Evolutionary conservation across 2,329 filamentous ascomycete genomes (phyloP).

Genomic region (Penicillium polonicum): DNA sequence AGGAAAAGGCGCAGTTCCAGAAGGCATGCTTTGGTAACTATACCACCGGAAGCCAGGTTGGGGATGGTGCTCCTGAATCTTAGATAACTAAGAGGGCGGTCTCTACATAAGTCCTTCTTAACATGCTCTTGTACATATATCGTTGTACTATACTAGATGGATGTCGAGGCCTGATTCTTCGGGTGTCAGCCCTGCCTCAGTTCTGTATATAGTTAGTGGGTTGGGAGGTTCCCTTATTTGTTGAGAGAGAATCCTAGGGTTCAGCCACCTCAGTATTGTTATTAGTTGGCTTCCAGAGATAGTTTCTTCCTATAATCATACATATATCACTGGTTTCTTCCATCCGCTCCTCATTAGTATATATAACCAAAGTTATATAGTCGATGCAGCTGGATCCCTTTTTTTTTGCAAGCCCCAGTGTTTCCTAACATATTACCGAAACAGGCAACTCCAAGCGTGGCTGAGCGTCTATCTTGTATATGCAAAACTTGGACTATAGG

Average conservation of each 20-base stretch:
- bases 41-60: conserved; percentile 27
- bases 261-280: no score
- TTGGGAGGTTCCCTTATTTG: no score
- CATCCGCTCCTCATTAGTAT: background rate
- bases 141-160: background rate
- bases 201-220: no score
- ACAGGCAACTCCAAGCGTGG: background rate
- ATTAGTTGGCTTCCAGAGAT: no score
- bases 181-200: no score
- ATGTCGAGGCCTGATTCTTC: no score
- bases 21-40: conserved; percentile 33
- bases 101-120: background rate
- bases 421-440: background rate
- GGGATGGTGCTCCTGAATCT: conserved; percentile 20
- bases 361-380: background rate
- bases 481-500: background rate
- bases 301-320: no score
- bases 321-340: no score
- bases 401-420: background rate
- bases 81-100: background rate
- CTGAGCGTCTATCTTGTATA: background rate
- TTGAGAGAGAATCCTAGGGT: no score
- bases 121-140: background rate
- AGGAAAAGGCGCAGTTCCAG: conserved; percentile 30
- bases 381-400: background rate